These are phyloP conservation scores for Chalciporus pseudorubinellus DNA, from an alignment of 768 basidiomycete species.

Conservation along the genomic window DNA sequence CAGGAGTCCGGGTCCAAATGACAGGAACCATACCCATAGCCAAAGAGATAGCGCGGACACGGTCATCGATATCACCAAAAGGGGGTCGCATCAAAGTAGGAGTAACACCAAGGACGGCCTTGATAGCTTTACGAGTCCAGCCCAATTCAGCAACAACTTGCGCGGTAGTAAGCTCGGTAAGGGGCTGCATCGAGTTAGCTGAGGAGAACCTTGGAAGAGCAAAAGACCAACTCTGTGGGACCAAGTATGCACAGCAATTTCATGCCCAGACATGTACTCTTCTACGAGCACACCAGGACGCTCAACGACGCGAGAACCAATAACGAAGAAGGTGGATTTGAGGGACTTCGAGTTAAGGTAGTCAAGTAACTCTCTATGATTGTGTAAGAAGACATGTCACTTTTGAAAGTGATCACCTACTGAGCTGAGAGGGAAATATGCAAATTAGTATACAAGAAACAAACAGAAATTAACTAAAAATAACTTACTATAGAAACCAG, in stretches of 20 bases:
- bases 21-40: constrained; percentile 92
- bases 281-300: constrained; percentile 71
- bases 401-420: constrained; percentile 32
- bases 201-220: not conserved
- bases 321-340: constrained; percentile 86
- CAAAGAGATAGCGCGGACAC: constrained; percentile 84
- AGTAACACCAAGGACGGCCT: constrained; percentile 68
- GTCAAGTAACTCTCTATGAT: constrained; percentile 59
- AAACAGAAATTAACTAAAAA: not conserved
- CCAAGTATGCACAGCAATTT: constrained; percentile 90
- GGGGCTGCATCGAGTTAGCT: constrained; percentile 39
- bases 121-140: constrained; percentile 87
- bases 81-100: constrained; percentile 80
- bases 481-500: constrained; percentile 72
- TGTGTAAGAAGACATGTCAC: not conserved
- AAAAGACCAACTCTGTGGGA: constrained; percentile 59
- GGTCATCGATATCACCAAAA: constrained; percentile 87
- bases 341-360: constrained; percentile 65
- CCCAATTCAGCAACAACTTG: constrained; percentile 92
- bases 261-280: constrained; percentile 78
- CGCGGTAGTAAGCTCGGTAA: constrained; percentile 71
- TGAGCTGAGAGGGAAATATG: constrained; percentile 40
- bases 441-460: not conserved
- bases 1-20: constrained; percentile 77
- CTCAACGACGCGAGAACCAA: constrained; percentile 82